Evolutionary conservation across 176 grass and related monocot genomes (phyloP).

Genomic region (Musa itinerans): DNA sequence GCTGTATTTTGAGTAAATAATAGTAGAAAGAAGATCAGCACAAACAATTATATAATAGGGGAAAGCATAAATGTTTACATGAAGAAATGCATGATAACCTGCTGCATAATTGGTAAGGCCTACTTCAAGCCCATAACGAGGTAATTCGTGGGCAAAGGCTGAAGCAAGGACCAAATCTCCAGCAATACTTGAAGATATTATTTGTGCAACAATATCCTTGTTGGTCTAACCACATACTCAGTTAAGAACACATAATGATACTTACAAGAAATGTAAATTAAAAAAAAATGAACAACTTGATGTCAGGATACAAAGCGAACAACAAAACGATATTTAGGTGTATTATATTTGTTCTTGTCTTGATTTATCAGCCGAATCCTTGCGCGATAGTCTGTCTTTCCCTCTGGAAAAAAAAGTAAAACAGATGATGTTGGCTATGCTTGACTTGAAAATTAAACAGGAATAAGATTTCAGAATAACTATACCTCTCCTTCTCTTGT

Average conservation of each 20-base stretch:
- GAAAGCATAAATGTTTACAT: neutral
- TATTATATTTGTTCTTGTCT: constrained; percentile 70
- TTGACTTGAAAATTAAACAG: neutral
- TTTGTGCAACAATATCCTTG: constrained; percentile 51
- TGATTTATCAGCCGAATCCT: constrained; percentile 65
- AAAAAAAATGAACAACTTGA: neutral
- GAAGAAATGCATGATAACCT: constrained; percentile 9
- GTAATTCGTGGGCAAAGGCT: constrained; percentile 55
- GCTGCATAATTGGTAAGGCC: constrained; percentile 68
- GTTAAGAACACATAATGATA: neutral
- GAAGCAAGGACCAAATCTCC: constrained; percentile 51
- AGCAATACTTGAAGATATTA: constrained; percentile 41
- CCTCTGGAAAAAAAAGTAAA: constrained; percentile 28
- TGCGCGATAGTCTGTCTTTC: constrained; percentile 61
- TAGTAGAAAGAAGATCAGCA: neutral
- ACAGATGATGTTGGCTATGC: neutral
- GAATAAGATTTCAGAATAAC: neutral
- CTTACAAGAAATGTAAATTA: neutral
- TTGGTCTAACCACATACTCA: constrained; percentile 30
- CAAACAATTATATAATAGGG: neutral
- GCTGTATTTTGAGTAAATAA: constrained; percentile 17
- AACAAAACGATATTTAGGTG: constrained; percentile 54
- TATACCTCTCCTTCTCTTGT: constrained; percentile 54
- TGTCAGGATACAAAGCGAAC: constrained; percentile 49
- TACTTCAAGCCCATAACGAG: constrained; percentile 54